Evolutionary conservation across 441 rosid species (phyloP).

Genomic region (Adansonia grandidieri): DNA sequence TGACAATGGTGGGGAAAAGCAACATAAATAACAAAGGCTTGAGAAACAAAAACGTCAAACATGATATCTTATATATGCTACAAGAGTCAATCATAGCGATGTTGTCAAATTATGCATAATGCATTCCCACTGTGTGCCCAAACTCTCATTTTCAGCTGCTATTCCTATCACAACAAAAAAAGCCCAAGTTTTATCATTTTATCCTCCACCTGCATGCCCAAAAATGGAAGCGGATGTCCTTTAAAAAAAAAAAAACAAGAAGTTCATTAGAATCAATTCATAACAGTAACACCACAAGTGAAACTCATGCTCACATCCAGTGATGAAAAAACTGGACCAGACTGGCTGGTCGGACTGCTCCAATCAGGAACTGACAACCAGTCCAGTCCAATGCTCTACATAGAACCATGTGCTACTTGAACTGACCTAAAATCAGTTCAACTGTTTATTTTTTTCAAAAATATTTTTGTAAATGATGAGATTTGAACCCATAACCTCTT

Average conservation of each 20-base stretch:
- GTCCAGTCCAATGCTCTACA: not conserved
- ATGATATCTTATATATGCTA: not conserved
- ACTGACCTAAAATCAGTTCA: not conserved
- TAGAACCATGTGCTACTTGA: not conserved
- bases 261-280: not conserved
- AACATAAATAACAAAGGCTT: not conserved
- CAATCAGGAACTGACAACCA: not conserved
- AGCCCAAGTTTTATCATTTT: slow-evolving; percentile 8
- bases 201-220: slow-evolving; percentile 9
- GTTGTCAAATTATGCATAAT: not conserved
- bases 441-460: not conserved
- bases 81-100: not conserved
- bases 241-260: not conserved
- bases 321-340: not conserved
- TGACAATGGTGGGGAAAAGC: not conserved
- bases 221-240: not conserved
- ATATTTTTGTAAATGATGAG: not conserved
- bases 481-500: not conserved
- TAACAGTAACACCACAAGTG: not conserved
- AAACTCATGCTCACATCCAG: not conserved
- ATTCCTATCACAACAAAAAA: slow-evolving; percentile 1
- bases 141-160: slow-evolving; percentile 14
- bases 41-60: slow-evolving; percentile 7
- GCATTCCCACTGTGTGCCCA: not conserved
- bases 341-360: not conserved